Evolutionary conservation across 2,329 filamentous ascomycete genomes (phyloP).

Genomic region (Fusarium ambrosium): DNA sequence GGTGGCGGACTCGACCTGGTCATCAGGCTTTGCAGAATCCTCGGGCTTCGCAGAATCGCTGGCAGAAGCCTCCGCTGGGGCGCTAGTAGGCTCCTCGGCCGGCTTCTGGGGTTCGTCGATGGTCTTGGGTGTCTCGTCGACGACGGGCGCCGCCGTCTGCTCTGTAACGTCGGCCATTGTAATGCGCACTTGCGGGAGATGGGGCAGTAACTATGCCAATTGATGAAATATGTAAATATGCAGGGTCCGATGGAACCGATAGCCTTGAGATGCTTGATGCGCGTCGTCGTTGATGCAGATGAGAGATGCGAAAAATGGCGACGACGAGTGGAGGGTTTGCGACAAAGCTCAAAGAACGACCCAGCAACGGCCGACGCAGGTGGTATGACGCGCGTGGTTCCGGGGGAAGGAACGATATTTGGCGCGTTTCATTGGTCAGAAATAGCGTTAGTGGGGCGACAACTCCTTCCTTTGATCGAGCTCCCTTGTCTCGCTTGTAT

Average conservation of each 20-base stretch:
- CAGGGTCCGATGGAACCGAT: constrained; percentile 3
- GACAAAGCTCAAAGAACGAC: constrained; percentile 37
- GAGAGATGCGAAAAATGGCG: constrained; percentile 23
- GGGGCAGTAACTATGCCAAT: background rate
- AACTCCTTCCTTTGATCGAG: constrained; percentile 5
- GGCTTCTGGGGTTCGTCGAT: constrained; percentile 23
- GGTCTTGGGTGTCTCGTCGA: constrained; percentile 34
- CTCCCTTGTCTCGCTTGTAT: background rate
- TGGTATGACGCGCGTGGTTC: constrained; percentile 39
- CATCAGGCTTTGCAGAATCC: constrained; percentile 28
- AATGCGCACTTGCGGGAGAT: constrained; percentile 8
- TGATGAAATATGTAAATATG: background rate
- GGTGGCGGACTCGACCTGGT: constrained; percentile 37
- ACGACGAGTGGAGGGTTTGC: constrained; percentile 37
- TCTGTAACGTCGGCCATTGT: constrained; percentile 50
- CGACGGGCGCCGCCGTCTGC: constrained; percentile 41
- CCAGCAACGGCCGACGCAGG: constrained; percentile 33
- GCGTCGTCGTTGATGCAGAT: constrained; percentile 22
- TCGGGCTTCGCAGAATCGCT: constrained; percentile 29
- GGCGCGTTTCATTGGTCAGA: constrained; percentile 35
- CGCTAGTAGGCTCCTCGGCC: background rate
- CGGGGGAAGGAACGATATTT: constrained; percentile 6
- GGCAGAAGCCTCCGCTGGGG: constrained; percentile 6
- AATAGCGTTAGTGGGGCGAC: background rate
- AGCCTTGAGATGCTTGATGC: background rate